A percentile compares a stretch with the other conserved stretches of the same genome.
These are phyloP conservation scores for Sporothrix pseudoabietina DNA, from an alignment of 2,329 filamentous ascomycete species.

Conservation along the genomic window DNA sequence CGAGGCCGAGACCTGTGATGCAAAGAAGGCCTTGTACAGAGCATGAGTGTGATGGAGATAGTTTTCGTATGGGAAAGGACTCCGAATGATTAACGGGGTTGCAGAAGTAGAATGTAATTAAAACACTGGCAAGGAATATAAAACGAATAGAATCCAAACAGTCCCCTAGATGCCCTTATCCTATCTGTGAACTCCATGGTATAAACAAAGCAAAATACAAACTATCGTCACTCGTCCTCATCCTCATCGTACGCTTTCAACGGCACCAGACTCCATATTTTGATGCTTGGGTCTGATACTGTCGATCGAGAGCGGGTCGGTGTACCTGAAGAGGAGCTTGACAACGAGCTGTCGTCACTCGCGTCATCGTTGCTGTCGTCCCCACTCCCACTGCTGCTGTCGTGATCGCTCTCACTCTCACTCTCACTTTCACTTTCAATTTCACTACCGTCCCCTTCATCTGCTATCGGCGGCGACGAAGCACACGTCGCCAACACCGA, in stretches of 20 bases:
- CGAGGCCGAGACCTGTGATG: too few relatives aligned
- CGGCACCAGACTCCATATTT: constrained; percentile 31
- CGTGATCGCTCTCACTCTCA: constrained; percentile 34
- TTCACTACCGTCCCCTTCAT: constrained; percentile 34
- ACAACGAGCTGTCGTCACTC: not conserved
- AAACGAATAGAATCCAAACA: too few relatives aligned
- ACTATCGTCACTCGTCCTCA: not conserved
- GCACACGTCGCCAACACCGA: constrained; percentile 60
- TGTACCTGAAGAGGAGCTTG: not conserved
- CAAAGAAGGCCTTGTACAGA: too few relatives aligned
- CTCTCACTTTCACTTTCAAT: constrained; percentile 27
- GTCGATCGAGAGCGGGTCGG: not conserved
- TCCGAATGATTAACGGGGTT: too few relatives aligned
- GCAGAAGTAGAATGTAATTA: too few relatives aligned
- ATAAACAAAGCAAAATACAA: not conserved
- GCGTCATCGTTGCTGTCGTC: constrained; percentile 22
- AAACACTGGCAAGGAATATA: too few relatives aligned
- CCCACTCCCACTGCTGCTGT: not conserved
- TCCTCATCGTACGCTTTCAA: not conserved
- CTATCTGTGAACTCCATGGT: not conserved
- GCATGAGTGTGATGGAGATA: too few relatives aligned
- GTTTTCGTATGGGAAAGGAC: too few relatives aligned
- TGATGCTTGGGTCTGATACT: constrained; percentile 26
- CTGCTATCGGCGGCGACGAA: constrained; percentile 49
- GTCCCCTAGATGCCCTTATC: too few relatives aligned